Evolutionary conservation across 257 asterid genomes (phyloP), one percentile per base, ranked within the genome.

Genomic region (Scutellaria minor): DNA sequence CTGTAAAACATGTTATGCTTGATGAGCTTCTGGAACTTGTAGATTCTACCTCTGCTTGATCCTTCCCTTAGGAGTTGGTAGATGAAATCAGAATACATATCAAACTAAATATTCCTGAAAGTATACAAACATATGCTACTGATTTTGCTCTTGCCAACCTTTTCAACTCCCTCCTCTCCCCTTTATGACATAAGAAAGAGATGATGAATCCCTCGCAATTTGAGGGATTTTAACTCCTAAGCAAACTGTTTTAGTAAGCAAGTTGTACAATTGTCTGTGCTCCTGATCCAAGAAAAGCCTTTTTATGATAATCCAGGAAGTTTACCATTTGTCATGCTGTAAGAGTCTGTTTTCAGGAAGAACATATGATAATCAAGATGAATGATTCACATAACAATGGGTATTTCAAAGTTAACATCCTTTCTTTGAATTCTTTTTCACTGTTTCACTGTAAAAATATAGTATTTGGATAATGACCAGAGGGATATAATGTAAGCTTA

Each of bases 1-100:
- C 31, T 24, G 1, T 27, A 40, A 8, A 4, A 7, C 18, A 8
- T 72, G 24, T 64, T 45, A 27, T 14, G 12, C 37, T 52, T 3
- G 46, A 53, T 64, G 65, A 71, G 55, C 54, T 77, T 41, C 65
- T 65, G 45, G 48, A 24, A 70, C 9, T 20, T 70, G 68, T 50
- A 50, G 71, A 46, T 70, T 18, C 56, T 55, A 42, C 68, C 53
- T 45, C 44, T 62, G 48, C 14, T 62, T 10, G 7, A 14, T 55
- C 60, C 54, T 44, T 41, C 35, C 22, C 67, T 72, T 8, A 3
- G 63, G 39, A 31, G 14, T 42, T 42, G 15, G 52, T 60, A 13
- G 42, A 51, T 58, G 37, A 53, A 51, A 52, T 55, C 70, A 37
- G 60, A 70, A 45, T n/a, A n/a, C 61, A 11, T 15, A 39, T 52